phyloP scores from a whole-genome alignment of 371 early-diverging fungal species.

The Dichotomocladium elegans region DNA sequence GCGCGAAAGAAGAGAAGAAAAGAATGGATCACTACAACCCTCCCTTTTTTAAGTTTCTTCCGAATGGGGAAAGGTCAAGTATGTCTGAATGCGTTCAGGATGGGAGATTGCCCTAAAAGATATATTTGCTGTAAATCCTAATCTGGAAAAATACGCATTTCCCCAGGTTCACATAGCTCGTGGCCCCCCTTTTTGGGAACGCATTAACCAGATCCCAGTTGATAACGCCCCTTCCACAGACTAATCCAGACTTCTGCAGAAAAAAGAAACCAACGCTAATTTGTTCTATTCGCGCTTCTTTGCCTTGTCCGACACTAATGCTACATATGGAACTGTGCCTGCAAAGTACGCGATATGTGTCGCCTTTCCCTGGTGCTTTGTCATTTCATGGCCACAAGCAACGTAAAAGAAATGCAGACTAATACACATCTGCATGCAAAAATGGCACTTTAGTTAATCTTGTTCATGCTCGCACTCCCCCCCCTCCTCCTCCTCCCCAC shows the following conservation, averaged over 20 bases:
- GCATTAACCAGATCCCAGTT: background rate
- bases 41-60: slow-evolving; percentile 10
- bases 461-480: no score
- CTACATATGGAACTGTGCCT: slow-evolving; percentile 23
- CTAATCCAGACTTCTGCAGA: background rate
- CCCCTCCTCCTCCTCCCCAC: no score
- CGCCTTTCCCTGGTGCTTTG: slow-evolving; percentile 4
- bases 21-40: background rate
- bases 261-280: slow-evolving; percentile 6
- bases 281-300: slow-evolving; percentile 9
- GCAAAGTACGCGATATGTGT: slow-evolving; percentile 16
- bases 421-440: slow-evolving; percentile 26
- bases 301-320: slow-evolving; percentile 5
- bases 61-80: background rate
- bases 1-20: slow-evolving; percentile 16
- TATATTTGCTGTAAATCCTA: background rate
- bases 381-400: slow-evolving; percentile 24
- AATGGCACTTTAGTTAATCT: background rate
- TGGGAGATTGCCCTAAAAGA: background rate
- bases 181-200: background rate
- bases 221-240: background rate
- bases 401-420: slow-evolving; percentile 40
- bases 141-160: slow-evolving; percentile 9
- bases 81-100: background rate
- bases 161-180: background rate